Evolutionary conservation across 2,329 filamentous ascomycete species (phyloP), one percentile per base, ranked within the genome.

Genomic region (Cadophora luteo-olivacea): DNA sequence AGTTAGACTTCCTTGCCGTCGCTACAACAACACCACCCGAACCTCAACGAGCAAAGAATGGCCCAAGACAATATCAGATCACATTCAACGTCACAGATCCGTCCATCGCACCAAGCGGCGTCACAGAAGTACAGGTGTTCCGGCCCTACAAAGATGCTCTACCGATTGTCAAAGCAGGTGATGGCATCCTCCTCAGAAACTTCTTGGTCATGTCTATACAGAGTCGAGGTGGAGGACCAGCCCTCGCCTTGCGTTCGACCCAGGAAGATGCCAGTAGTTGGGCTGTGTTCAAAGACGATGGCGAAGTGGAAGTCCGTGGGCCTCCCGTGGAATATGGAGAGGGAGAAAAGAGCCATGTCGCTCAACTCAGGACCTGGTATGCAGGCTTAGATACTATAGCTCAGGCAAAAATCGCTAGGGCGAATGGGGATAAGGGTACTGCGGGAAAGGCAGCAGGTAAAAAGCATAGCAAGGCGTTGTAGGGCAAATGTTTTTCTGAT

Each of bases 31-130:
- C 81, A 22, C 85, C 86, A 2, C 78, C 82, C 11, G 80, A 83
- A 58, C 83, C 87, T 7, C 80, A 82, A 67, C 83, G 87, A 48
- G 85, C 86, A 32, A 89, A 87, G 74, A 80, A 82, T 68, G 86
- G 86, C 0, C 86, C 86, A 3, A 81, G 87, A 25, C 86, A 90
- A 74, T 90, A 85, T 77, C 84, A 86, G 78, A 83, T 89, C 73
- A 83, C 84, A 19, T 85, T 91, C 70, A 84, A 83, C 51, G 79
- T 89, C 14, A 86, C 84, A 0, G 88, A 91, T 73, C 82, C 86
- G 32, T 85, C 85, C 1, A 81, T 83, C 24, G 84, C 84, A 3
- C 85, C 86, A 1, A 78, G 79, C 11, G 76, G 78, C 16, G 84
- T 88, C 1, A 81, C 81, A 14, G 84, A 89, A 74, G 86, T 87